These are phyloP conservation scores for Pichia sp. DNA, from an alignment of 1,139 yeast genomes.

Conservation along the genomic window DNA sequence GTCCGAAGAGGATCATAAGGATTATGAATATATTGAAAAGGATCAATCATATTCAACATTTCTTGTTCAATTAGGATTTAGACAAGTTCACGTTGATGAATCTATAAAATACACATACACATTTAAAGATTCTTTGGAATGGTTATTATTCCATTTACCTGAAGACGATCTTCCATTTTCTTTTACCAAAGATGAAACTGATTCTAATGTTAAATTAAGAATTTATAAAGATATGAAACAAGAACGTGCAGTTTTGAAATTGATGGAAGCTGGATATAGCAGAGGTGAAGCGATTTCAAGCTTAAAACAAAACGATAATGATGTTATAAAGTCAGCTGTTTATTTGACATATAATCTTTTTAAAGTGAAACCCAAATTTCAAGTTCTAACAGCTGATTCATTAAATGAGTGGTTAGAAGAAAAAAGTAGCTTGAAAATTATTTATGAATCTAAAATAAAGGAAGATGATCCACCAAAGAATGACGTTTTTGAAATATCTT, in stretches of 20 bases:
- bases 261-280: slow-evolving; percentile 65
- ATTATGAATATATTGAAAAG: slow-evolving; percentile 2
- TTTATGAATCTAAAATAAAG: slow-evolving; percentile 38
- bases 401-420: slow-evolving; percentile 65
- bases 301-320: slow-evolving; percentile 36
- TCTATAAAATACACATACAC: slow-evolving; percentile 55
- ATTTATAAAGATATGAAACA: slow-evolving; percentile 39
- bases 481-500: slow-evolving; percentile 30
- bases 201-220: slow-evolving; percentile 42
- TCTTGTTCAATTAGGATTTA: slow-evolving; percentile 54
- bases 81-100: slow-evolving; percentile 62
- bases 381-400: slow-evolving; percentile 6
- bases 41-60: slow-evolving; percentile 16
- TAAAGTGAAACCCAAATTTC: neutral
- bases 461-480: slow-evolving; percentile 25
- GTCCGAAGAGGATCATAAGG: slow-evolving; percentile 30
- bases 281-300: slow-evolving; percentile 53
- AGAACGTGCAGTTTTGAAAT: slow-evolving; percentile 47
- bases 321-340: slow-evolving; percentile 50
- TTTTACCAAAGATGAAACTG: slow-evolving; percentile 40
- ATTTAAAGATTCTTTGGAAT: slow-evolving; percentile 60
- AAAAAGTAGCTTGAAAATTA: slow-evolving; percentile 56
- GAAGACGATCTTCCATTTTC: slow-evolving; percentile 82
- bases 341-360: slow-evolving; percentile 34
- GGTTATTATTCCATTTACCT: slow-evolving; percentile 83